A percentile compares a stretch with the other conserved stretches of the same genome.
phyloP scores from a whole-genome alignment of 106 monocot genomes.

The Apostasia shenzhenica region DNA sequence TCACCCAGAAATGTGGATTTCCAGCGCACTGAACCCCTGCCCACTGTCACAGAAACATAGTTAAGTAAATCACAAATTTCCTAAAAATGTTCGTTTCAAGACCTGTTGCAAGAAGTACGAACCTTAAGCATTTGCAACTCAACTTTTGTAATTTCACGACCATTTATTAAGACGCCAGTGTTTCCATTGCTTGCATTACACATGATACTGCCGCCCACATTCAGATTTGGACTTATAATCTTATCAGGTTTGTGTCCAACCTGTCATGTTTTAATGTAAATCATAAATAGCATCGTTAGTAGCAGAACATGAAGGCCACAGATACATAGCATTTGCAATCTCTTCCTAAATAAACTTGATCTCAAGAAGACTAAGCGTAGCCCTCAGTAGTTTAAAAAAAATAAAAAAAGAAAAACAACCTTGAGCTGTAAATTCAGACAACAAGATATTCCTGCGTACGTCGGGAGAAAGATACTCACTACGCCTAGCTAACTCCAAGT shows the following conservation, averaged over 20 bases:
- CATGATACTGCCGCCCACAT: constrained; percentile 65
- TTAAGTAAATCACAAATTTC: not conserved
- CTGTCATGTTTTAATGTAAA: constrained; percentile 29
- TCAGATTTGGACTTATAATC: constrained; percentile 79
- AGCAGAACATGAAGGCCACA: not conserved
- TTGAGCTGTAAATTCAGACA: no score
- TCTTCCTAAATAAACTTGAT: not conserved
- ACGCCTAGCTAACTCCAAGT: no score
- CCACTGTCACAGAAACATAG: constrained; percentile 34
- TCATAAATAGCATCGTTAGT: not conserved
- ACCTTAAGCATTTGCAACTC: constrained; percentile 96
- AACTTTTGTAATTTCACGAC: constrained; percentile 78
- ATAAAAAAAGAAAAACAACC: not conserved
- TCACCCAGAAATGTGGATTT: constrained; percentile 94
- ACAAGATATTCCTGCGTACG: no score
- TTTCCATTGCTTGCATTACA: constrained; percentile 89
- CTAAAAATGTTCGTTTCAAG: not conserved
- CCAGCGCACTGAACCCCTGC: constrained; percentile 95
- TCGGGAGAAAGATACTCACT: no score
- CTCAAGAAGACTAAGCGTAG: not conserved
- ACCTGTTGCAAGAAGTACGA: not conserved
- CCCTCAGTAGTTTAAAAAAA: not conserved
- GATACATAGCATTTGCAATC: not conserved
- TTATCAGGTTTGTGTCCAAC: constrained; percentile 79
- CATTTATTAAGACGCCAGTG: constrained; percentile 82